Evolutionary conservation across 192 early-diverging fungal species (phyloP), one percentile per base, ranked within the genome.

Genomic region (Polychytrium aggregatum): DNA sequence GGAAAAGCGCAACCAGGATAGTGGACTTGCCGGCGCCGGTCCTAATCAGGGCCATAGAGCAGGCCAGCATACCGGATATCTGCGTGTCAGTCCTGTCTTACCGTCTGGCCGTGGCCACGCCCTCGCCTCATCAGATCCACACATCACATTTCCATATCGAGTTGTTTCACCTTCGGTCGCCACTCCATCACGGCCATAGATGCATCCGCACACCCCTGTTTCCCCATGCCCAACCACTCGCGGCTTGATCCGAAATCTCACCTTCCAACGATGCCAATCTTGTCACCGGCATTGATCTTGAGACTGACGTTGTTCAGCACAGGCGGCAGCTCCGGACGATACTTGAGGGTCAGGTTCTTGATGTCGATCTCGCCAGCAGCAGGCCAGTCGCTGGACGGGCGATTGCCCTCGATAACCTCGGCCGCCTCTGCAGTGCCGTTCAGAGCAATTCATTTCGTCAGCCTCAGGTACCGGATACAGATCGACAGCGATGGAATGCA

Each of bases 401-500:
- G n/a, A n/a, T n/a, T n/a, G n/a, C n/a, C n/a, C n/a, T n/a, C n/a
- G n/a, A n/a, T n/a, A 20, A 24, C n/a, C 10, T 20, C 9, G 10
- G 10, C n/a, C n/a, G n/a, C n/a, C n/a, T n/a, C n/a, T n/a, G n/a
- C n/a, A n/a, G n/a, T n/a, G n/a, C n/a, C n/a, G n/a, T n/a, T n/a
- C n/a, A n/a, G n/a, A n/a, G n/a, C n/a, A n/a, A n/a, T n/a, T n/a
- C n/a, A n/a, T n/a, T n/a, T n/a, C 65, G 9, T 74, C 74, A 14
- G 82, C 67, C 16, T 78, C 50, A 29, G 73, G 59, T 16, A 81
- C 62, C 0, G 83, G 73, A 46, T 97, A 91, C 56, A 89, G 83
- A 22, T 87, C 86, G 28, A 94, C 49, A 2, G 63, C 43, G 47
- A 86, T 45, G 50, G 93, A 97, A 67, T 94, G 89, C 26, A 72